Base-by-base conservation (phyloP, 257 asterid species). In the Echites panduratus region DNA sequence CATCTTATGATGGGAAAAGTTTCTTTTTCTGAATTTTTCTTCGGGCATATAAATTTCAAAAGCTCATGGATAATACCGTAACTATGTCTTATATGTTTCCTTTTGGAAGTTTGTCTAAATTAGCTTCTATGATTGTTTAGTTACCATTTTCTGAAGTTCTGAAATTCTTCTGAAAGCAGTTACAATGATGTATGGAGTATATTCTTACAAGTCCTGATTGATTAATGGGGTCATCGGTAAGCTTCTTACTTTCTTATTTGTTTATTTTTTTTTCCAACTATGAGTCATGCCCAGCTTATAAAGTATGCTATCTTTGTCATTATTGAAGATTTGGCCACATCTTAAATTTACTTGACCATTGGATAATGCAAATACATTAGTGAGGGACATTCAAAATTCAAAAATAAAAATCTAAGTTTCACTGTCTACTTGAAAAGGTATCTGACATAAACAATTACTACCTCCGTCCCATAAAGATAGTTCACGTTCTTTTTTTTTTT, bases 171-270 rank as follows among this genome's bases (percentile, higher is more conserved):
- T 68, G n/a, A 35, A 59, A 61, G 63, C 79, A 68, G 79, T 53
- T 67, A 63, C 29, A 47, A 43, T 73, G 50, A 48, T 49, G 63
- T 63, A 41, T 9, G 1, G 62, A 64, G 22, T 63, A 6, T 62
- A 27, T 75, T 26, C 52, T 22, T 1, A 10, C 6, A 9, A 32
- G 16, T 11, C 5, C 17, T 47, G 74, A 68, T 35, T 57, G 40
- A 70, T 77, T 70, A 77, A 90, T 90, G 96, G 92, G 79, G 48
- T 66, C 68, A 71, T 52, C 85, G 38, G 95, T 89, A 80, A 86
- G 94, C 79, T 70, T 75, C 71, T 81, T 66, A 50, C 76, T 70
- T 71, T 16, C 69, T 72, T 78, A 26, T 22, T 58, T 58, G 4
- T 12, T 38, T 38, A 17, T 17, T 47, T 70, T n/a, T 10, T 20